Evolutionary conservation across 345 rosid genomes (phyloP).

Genomic region (Trapa bicornis): DNA sequence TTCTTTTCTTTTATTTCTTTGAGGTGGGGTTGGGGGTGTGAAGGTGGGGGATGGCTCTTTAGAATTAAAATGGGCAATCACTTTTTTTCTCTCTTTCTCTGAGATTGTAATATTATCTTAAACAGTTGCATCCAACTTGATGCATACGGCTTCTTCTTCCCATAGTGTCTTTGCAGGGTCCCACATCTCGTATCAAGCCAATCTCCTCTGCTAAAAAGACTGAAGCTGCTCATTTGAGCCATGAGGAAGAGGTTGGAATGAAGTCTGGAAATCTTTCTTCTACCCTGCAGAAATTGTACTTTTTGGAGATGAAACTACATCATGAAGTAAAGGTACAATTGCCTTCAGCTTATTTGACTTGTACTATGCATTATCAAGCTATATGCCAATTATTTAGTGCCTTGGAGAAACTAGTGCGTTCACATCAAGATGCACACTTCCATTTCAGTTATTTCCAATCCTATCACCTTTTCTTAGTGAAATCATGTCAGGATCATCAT

Average conservation of each 20-base stretch:
- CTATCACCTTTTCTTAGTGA: not conserved
- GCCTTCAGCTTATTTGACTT: not conserved
- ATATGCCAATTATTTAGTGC: not conserved
- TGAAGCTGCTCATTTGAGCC: conserved; percentile 31
- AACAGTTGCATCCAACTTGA: conserved; percentile 50
- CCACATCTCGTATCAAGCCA: conserved; percentile 45
- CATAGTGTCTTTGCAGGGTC: conserved; percentile 40
- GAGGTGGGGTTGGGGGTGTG: no score
- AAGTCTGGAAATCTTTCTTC: conserved; percentile 77
- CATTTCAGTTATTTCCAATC: not conserved
- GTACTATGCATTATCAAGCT: not conserved
- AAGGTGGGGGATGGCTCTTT: no score
- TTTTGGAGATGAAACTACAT: conserved; percentile 94
- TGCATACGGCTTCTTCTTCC: conserved; percentile 50
- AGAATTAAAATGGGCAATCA: no score
- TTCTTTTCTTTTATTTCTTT: no score
- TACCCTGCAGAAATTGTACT: conserved; percentile 64
- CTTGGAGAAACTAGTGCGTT: not conserved
- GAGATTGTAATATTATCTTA: not conserved
- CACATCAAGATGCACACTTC: not conserved
- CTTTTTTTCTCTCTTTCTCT: not conserved
- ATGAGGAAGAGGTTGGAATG: conserved; percentile 56
- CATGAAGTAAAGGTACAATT: conserved; percentile 74
- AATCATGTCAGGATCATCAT: not conserved
- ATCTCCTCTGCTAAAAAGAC: conserved; percentile 25